These are phyloP conservation scores for Fusarium sp. DNA, from an alignment of 2,329 filamentous ascomycete species.

Conservation along the genomic window DNA sequence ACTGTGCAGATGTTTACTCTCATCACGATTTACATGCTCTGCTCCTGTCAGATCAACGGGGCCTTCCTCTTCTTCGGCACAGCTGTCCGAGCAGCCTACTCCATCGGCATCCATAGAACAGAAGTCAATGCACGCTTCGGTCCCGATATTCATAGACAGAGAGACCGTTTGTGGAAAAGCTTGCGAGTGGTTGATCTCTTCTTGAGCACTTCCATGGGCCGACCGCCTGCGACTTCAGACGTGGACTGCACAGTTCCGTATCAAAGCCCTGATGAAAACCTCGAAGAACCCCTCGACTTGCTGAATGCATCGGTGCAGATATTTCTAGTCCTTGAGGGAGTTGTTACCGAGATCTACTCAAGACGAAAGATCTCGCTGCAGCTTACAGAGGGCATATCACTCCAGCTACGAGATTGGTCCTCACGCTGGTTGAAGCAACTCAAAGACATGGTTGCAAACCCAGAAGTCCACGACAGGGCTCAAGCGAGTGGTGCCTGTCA, in stretches of 20 bases:
- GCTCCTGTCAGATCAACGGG: conserved; percentile 67
- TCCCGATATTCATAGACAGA: conserved; percentile 55
- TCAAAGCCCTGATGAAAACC: conserved; percentile 51
- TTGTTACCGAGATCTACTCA: conserved; percentile 66
- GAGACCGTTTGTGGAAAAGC: conserved; percentile 67
- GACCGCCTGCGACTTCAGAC: conserved; percentile 66
- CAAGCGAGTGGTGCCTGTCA: conserved; percentile 63
- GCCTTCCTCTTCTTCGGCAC: conserved; percentile 68
- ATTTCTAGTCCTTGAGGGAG: conserved; percentile 62
- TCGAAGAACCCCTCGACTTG: conserved; percentile 58
- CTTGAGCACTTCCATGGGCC: conserved; percentile 66
- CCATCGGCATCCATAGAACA: conserved; percentile 65
- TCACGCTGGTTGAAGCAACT: conserved; percentile 61
- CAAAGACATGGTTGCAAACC: conserved; percentile 53
- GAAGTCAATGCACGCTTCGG: conserved; percentile 67
- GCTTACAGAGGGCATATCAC: conserved; percentile 66
- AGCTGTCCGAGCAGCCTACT: conserved; percentile 65
- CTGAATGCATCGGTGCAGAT: conserved; percentile 67
- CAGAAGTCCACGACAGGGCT: conserved; percentile 38
- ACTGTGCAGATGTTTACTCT: conserved; percentile 65
- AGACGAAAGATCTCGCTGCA: conserved; percentile 65
- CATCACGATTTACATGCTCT: conserved; percentile 66
- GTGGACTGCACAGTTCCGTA: conserved; percentile 67
- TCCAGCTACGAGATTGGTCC: conserved; percentile 66
- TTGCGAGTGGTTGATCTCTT: conserved; percentile 65